Evolutionary conservation across 441 rosid species (phyloP), one percentile per base, ranked within the genome.

Genomic region (Euphorbia celastroides): DNA sequence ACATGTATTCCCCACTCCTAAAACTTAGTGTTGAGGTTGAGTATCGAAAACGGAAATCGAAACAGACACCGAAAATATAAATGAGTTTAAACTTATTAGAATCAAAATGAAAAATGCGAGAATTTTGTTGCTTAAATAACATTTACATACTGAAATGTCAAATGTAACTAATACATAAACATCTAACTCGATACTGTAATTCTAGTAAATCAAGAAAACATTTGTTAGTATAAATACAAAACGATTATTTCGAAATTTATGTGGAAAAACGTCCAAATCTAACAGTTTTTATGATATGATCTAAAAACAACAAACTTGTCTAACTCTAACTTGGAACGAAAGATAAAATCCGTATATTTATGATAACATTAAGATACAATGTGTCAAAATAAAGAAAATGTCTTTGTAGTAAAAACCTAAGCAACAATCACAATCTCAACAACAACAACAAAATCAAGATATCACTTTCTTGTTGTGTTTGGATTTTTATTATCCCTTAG

Each of bases 321-420:
- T 46, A 46, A 46, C 51, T 46, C 51, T 46, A 46, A 17, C 51
- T 46, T 17, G 20, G 8, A 46, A 46, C 5, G n/a, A 46, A 46
- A 46, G 20, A 46, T 16, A 9, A 46, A 17, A 46, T 14, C n/a
- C 16, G 1, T 17, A 52, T 1, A 22, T 5, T 2, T 22, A 22
- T 9, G 26, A 54, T 5, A 22, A 23, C 22, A 25, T 54, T 22
- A 54, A 11, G 57, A 54, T 52, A 19, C n/a, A 9, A 48, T 6
- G 19, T n/a, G 27, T 50, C 16, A 36, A 51, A 20, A 52, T 64
- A 48, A 22, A 59, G 57, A 60, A 60, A 3, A 14, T 12, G 16
- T 38, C 11, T 4, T 61, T 19, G 50, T 22, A 19, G 64, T 44
- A 70, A 34, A 70, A 70, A 64, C 68, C 68, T 41, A 57, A 34